Evolutionary conservation across 1,139 yeast genomes (phyloP).

Genomic region (Geotrichum carabidarum): DNA sequence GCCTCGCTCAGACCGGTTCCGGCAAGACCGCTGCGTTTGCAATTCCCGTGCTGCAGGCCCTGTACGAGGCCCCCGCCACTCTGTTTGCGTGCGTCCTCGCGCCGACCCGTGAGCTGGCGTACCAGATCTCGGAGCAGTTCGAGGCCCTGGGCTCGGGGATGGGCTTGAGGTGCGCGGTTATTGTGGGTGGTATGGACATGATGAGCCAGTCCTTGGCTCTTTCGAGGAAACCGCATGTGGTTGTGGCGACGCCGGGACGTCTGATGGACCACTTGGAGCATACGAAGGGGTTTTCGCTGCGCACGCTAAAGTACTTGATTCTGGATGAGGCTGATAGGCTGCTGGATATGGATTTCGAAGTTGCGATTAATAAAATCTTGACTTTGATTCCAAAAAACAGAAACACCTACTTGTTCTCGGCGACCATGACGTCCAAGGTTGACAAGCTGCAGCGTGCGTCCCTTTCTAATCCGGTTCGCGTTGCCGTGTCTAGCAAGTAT

Average conservation of each 20-base stretch:
- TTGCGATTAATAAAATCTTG: constrained; percentile 81
- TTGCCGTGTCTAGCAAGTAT: constrained; percentile 82
- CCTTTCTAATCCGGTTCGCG: constrained; percentile 78
- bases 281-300: constrained; percentile 83
- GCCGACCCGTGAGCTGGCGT: constrained; percentile 96
- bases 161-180: constrained; percentile 82
- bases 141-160: constrained; percentile 86
- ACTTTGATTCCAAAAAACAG: constrained; percentile 81
- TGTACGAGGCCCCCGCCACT: constrained; percentile 85
- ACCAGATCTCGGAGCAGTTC: constrained; percentile 91
- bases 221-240: constrained; percentile 87
- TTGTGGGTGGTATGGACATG: constrained; percentile 98
- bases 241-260: constrained; percentile 97
- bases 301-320: constrained; percentile 74
- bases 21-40: constrained; percentile 89
- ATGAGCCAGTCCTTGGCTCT: constrained; percentile 95
- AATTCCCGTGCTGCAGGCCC: constrained; percentile 80
- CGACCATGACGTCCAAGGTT: constrained; percentile 93
- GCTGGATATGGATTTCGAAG: constrained; percentile 94
- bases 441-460: constrained; percentile 94
- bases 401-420: constrained; percentile 84
- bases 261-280: constrained; percentile 91
- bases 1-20: constrained; percentile 93
- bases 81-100: constrained; percentile 86
- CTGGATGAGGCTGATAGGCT: constrained; percentile 98